Evolutionary conservation across 2,329 filamentous ascomycete species (phyloP).

Genomic region (Xylaria sp.): DNA sequence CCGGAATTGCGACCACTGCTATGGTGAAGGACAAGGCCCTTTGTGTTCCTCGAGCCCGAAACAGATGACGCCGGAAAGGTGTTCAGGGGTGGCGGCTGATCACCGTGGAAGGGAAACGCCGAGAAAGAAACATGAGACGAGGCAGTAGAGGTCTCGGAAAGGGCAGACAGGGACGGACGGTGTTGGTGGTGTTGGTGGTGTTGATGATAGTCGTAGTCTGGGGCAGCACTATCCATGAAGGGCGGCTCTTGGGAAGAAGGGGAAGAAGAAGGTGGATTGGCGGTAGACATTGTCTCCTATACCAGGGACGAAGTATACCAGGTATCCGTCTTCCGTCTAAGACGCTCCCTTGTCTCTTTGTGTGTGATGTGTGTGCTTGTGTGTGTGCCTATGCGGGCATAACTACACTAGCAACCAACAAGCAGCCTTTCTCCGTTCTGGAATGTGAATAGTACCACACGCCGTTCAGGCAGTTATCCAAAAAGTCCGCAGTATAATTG

Average conservation of each 20-base stretch:
- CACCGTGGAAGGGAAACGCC: slow-evolving; percentile 36
- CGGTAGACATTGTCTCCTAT: slow-evolving; percentile 26
- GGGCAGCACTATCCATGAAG: slow-evolving; percentile 23
- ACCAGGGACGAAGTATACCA: neutral
- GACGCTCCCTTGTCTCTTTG: slow-evolving; percentile 8
- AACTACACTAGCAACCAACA: slow-evolving; percentile 12
- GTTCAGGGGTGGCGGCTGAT: slow-evolving; percentile 46
- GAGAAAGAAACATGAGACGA: slow-evolving; percentile 52
- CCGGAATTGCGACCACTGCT: slow-evolving; percentile 34
- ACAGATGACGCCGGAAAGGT: slow-evolving; percentile 46
- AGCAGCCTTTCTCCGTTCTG: slow-evolving; percentile 15
- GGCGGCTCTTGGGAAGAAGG: slow-evolving; percentile 27
- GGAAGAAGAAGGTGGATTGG: slow-evolving; percentile 25
- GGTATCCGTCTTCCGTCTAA: slow-evolving; percentile 4
- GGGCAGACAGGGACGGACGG: slow-evolving; percentile 43
- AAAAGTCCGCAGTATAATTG: slow-evolving; percentile 18
- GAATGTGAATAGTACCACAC: slow-evolving; percentile 24
- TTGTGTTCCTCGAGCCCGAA: slow-evolving; percentile 46
- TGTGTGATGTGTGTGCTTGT: slow-evolving; percentile 5
- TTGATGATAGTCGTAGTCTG: neutral
- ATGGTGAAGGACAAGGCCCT: slow-evolving; percentile 47
- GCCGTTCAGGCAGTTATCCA: neutral
- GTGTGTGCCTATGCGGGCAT: slow-evolving; percentile 29
- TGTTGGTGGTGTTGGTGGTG: slow-evolving; percentile 37
- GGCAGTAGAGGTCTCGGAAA: slow-evolving; percentile 55